These are phyloP conservation scores for Ophiocordyceps camponoti-floridani DNA, from an alignment of 2,329 filamentous ascomycete species.

Conservation along the genomic window DNA sequence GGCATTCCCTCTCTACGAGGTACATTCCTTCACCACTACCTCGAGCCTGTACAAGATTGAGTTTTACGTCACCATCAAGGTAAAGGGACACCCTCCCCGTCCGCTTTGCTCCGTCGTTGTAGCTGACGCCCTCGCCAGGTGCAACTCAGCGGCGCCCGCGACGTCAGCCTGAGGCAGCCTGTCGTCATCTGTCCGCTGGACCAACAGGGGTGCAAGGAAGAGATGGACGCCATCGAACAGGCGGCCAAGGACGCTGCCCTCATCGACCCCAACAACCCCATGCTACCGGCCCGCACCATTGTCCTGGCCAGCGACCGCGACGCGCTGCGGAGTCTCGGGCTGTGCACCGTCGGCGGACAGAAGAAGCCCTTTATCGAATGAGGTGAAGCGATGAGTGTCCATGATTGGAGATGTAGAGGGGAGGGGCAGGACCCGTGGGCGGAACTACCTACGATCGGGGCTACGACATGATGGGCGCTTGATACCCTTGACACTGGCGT, in stretches of 20 bases:
- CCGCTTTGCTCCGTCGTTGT: background rate
- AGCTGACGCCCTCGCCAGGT: conserved; percentile 36
- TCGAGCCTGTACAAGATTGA: conserved; percentile 96
- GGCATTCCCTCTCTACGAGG: conserved; percentile 75
- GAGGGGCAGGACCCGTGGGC: background rate
- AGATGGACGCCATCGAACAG: conserved; percentile 96
- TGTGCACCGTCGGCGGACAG: conserved; percentile 45
- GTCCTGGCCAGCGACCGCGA: conserved; percentile 60
- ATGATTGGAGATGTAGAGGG: background rate
- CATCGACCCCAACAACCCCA: conserved; percentile 75
- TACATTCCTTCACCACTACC: conserved; percentile 82
- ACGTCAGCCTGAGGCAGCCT: conserved; percentile 76
- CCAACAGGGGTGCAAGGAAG: conserved; percentile 88
- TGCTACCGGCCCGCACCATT: conserved; percentile 75
- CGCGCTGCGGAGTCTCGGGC: conserved; percentile 39
- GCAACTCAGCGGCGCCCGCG: conserved; percentile 68
- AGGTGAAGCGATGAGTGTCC: conserved; percentile 1
- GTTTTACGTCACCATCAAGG: conserved; percentile 89
- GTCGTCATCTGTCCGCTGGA: conserved; percentile 95
- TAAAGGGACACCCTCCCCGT: conserved; percentile 18
- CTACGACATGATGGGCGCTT: background rate
- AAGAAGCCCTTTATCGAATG: conserved; percentile 50
- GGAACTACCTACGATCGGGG: background rate
- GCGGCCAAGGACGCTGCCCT: conserved; percentile 82
- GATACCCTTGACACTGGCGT: conserved; percentile 3